Evolutionary conservation across 2,329 filamentous ascomycete genomes (phyloP), one percentile per base, ranked within the genome.

Genomic region (Fusarium sp.): DNA sequence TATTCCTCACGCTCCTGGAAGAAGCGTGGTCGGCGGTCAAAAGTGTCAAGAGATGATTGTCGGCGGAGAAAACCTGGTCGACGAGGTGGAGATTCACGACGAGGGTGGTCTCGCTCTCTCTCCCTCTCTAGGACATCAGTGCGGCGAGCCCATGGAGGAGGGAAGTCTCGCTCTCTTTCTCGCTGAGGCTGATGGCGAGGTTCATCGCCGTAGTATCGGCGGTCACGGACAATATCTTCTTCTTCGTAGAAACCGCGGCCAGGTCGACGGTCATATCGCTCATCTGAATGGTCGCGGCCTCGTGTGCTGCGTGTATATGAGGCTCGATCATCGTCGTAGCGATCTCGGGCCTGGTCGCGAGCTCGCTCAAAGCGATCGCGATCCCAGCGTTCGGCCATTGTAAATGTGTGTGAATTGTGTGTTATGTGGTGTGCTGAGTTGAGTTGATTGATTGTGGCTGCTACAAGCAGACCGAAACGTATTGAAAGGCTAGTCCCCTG

Each of bases 1-100:
- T 89, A 89, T 63, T 91, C 88, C 50, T 89, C 87, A 20, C 84
- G 80, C 36, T 90, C 84, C 53, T 82, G 83, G 69, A 84, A 82
- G 48, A 77, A 75, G 5, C 79, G 75, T 31, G 66, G 66, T 27
- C 88, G 88, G 47, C 94, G 89, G 78, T 97, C 94, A 75, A 93
- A 97, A 0, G 92, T 97, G 77, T 97, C 94, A 37, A 97, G 84
- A 51, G 93, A 97, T 15, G 93, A 97, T 77, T 97, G 94, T 41
- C 94, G 88, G 58, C 94, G 88, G 49, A 96, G 75, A 66, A 94
- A 84, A 29, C 84, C 74, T 4, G 93, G 94, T 43, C 91, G 85
- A 33, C 85, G 84, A 53, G 85, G 86, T 11, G 86, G 84, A 6
- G 84, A 78, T 40, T 77, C 80, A 27, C 84, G 80, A 25, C 83